Evolutionary conservation across 169 alveolate genomes (phyloP).

Genomic region (Plasmodium adleri): DNA sequence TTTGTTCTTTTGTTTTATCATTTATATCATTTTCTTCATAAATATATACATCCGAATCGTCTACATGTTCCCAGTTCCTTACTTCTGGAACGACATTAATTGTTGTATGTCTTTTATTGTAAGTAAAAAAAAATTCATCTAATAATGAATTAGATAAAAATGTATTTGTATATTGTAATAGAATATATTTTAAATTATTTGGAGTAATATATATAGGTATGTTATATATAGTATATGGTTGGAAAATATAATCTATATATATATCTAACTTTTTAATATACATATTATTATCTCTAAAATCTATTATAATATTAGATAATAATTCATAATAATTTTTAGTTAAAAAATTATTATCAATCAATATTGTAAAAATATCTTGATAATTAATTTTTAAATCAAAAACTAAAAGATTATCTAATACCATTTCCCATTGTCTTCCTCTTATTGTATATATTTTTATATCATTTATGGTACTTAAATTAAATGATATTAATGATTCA

Average conservation of each 20-base stretch:
- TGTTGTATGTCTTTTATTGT: constrained; percentile 19
- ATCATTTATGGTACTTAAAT: constrained; percentile 15
- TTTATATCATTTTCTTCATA: constrained; percentile 25
- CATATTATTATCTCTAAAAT: constrained; percentile 46
- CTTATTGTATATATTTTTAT: constrained; percentile 27
- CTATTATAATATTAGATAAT: constrained; percentile 51
- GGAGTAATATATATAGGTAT: constrained; percentile 26
- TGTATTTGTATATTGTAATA: constrained; percentile 32
- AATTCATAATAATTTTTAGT: constrained; percentile 28
- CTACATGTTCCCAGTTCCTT: background rate
- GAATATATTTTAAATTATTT: constrained; percentile 32
- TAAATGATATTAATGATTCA: constrained; percentile 14
- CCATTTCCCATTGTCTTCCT: constrained; percentile 45
- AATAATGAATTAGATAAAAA: constrained; percentile 45
- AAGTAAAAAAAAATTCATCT: constrained; percentile 62
- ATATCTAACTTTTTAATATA: constrained; percentile 49
- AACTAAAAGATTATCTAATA: constrained; percentile 8
- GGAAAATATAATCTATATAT: constrained; percentile 39
- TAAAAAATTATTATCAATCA: constrained; percentile 22
- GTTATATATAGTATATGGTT: constrained; percentile 42
- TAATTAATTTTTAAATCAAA: constrained; percentile 33
- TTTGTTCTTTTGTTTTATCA: constrained; percentile 2
- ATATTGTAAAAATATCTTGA: constrained; percentile 30
- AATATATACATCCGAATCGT: constrained; percentile 21
- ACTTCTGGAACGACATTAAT: background rate